Evolutionary conservation across 2,329 filamentous ascomycete genomes (phyloP).

Genomic region (Phialophora tarda): DNA sequence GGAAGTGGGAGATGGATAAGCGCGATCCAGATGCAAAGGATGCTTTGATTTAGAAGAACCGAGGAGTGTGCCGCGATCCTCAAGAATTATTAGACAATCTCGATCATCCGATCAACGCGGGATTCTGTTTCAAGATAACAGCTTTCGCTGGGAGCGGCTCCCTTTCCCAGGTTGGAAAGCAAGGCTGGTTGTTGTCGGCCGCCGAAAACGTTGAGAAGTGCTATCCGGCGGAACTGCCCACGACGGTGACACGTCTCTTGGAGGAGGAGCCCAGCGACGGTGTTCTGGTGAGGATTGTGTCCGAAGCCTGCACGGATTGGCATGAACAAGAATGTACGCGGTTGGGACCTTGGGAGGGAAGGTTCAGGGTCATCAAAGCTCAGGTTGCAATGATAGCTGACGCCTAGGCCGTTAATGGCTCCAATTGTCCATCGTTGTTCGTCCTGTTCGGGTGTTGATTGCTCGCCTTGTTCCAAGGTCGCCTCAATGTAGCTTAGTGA

Average conservation of each 20-base stretch:
- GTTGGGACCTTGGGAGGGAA: background rate
- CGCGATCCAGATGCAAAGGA: background rate
- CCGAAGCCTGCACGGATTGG: background rate
- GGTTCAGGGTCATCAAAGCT: background rate
- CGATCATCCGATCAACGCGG: constrained; percentile 2
- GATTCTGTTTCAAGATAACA: constrained; percentile 1
- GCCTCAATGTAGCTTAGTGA: constrained; percentile 1
- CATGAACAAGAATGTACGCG: background rate
- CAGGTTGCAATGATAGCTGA: background rate
- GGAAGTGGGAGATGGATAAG: background rate
- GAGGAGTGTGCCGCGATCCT: background rate
- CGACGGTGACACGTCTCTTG: background rate
- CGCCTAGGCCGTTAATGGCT: background rate
- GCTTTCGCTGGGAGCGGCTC: background rate
- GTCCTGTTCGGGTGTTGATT: background rate
- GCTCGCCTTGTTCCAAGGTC: background rate
- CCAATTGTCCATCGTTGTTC: background rate
- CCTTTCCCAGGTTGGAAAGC: background rate
- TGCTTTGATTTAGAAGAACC: background rate
- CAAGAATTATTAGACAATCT: background rate
- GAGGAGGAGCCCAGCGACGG: background rate
- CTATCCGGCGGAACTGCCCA: constrained; percentile 4
- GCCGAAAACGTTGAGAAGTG: constrained; percentile 3
- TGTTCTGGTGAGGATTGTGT: background rate
- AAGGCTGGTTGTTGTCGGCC: background rate